These are phyloP conservation scores for Neurospora sp. DNA, from an alignment of 495 filamentous ascomycete species.

Conservation along the genomic window DNA sequence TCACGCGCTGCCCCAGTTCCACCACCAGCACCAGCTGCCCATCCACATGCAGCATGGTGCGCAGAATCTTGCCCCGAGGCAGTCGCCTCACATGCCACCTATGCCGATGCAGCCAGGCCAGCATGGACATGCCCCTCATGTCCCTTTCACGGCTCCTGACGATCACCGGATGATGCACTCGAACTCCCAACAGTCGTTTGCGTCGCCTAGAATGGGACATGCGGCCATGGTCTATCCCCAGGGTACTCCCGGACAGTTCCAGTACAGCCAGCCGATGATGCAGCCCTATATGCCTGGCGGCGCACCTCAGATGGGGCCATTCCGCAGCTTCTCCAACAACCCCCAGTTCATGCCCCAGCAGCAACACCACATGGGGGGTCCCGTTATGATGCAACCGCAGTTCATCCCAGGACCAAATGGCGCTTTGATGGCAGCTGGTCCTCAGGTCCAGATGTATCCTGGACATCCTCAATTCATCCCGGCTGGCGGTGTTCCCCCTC, in stretches of 20 bases:
- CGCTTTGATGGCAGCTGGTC: constrained; percentile 47
- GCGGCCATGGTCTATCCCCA: constrained; percentile 60
- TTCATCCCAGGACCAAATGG: constrained; percentile 42
- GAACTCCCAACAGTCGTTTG: constrained; percentile 63
- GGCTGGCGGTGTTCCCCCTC: constrained; percentile 48
- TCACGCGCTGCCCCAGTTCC: constrained; percentile 44
- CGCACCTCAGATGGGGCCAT: constrained; percentile 45
- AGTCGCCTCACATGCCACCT: constrained; percentile 55
- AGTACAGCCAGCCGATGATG: constrained; percentile 63
- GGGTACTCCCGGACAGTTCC: constrained; percentile 56
- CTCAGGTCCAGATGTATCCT: constrained; percentile 65
- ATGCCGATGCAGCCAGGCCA: constrained; percentile 56
- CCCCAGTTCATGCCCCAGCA: constrained; percentile 59
- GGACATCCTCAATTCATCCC: constrained; percentile 53
- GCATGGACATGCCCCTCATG: constrained; percentile 49
- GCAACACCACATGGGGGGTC: constrained; percentile 50
- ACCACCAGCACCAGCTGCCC: constrained; percentile 70
- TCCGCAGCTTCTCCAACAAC: constrained; percentile 45
- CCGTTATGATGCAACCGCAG: constrained; percentile 74
- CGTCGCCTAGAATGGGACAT: constrained; percentile 67
- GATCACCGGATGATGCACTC: constrained; percentile 82
- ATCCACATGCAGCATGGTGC: constrained; percentile 49
- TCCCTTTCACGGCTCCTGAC: constrained; percentile 57
- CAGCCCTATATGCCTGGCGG: constrained; percentile 59
- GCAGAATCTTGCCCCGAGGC: constrained; percentile 36